Conservation (phyloP, 1,139 yeast species). For the Debaryomyces sp. region DNA sequence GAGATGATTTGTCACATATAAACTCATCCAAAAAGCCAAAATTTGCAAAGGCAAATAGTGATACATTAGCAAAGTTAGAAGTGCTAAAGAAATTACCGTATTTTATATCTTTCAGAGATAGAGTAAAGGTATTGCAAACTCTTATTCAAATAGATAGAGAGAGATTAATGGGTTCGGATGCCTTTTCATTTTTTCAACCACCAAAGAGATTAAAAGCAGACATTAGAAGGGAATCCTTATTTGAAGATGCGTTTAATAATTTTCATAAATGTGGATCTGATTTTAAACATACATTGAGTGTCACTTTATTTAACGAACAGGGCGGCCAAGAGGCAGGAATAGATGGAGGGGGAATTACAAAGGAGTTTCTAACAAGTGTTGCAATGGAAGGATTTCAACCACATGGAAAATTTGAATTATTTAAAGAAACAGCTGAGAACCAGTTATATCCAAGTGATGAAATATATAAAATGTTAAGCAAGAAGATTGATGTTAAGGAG, state of each 20-base stretch:
- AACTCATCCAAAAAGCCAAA: slow-evolving; percentile 4
- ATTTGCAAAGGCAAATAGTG: slow-evolving; percentile 9
- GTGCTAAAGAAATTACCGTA: slow-evolving; percentile 73
- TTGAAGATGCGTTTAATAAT: slow-evolving; percentile 73
- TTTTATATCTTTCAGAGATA: slow-evolving; percentile 70
- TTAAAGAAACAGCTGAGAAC: slow-evolving; percentile 51
- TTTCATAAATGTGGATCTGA: slow-evolving; percentile 46
- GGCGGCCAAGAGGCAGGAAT: slow-evolving; percentile 86
- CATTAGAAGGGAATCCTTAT: slow-evolving; percentile 66
- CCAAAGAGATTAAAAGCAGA: slow-evolving; percentile 42
- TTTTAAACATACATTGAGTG: slow-evolving; percentile 63
- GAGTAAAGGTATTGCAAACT: slow-evolving; percentile 75
- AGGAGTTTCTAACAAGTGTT: slow-evolving; percentile 81
- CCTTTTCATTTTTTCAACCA: slow-evolving; percentile 19
- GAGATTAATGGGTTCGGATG: slow-evolving; percentile 19
- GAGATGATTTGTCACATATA: slow-evolving; percentile 4
- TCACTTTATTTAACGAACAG: slow-evolving; percentile 69
- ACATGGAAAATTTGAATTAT: slow-evolving; percentile 39
- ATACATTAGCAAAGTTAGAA: slow-evolving; percentile 34
- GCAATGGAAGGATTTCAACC: slow-evolving; percentile 67
- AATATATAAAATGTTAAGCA: slow-evolving; percentile 37
- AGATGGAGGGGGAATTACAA: slow-evolving; percentile 96
- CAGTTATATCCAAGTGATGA: slow-evolving; percentile 78
- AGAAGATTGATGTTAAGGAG: slow-evolving; percentile 27
- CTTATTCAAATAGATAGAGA: slow-evolving; percentile 57